A percentile compares a stretch with the other conserved stretches of the same genome.
Evolutionary conservation across 441 rosid genomes (phyloP).

Genomic region (Adansonia rubrostipa): DNA sequence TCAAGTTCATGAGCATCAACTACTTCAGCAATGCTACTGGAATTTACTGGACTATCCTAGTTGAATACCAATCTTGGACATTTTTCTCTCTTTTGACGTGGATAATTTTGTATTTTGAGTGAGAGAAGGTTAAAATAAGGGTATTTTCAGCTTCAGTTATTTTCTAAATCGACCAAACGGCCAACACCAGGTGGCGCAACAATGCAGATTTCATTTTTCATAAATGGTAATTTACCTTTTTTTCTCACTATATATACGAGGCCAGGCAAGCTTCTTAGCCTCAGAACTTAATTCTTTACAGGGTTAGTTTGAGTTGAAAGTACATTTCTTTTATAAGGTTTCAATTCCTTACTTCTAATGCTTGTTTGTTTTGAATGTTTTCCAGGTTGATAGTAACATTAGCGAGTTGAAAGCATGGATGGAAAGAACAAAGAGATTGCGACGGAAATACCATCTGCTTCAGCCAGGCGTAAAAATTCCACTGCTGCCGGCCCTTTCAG

Average conservation of each 20-base stretch:
- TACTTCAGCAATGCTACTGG: background rate
- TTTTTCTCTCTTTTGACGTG: background rate
- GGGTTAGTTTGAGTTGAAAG: conserved; percentile 25
- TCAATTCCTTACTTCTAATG: background rate
- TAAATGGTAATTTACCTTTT: conserved; percentile 19
- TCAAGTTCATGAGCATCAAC: background rate
- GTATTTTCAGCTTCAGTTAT: background rate
- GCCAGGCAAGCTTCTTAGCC: conserved; percentile 18
- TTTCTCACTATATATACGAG: conserved; percentile 24
- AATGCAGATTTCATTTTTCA: conserved; percentile 5
- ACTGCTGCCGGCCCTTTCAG: background rate
- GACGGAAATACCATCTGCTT: background rate
- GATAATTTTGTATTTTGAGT: conserved; percentile 15
- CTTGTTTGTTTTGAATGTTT: background rate
- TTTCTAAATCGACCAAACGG: background rate
- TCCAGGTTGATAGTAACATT: conserved; percentile 18
- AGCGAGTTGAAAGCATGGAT: background rate
- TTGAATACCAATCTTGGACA: background rate
- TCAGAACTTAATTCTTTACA: background rate
- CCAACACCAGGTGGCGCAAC: background rate
- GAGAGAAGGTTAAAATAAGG: background rate
- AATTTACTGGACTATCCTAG: conserved; percentile 17
- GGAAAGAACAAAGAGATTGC: conserved; percentile 1
- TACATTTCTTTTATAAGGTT: background rate
- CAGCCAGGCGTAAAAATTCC: conserved; percentile 4